Base-by-base conservation (phyloP, 352 stramenopile genomes). In the Thraustochytrium sp. region DNA sequence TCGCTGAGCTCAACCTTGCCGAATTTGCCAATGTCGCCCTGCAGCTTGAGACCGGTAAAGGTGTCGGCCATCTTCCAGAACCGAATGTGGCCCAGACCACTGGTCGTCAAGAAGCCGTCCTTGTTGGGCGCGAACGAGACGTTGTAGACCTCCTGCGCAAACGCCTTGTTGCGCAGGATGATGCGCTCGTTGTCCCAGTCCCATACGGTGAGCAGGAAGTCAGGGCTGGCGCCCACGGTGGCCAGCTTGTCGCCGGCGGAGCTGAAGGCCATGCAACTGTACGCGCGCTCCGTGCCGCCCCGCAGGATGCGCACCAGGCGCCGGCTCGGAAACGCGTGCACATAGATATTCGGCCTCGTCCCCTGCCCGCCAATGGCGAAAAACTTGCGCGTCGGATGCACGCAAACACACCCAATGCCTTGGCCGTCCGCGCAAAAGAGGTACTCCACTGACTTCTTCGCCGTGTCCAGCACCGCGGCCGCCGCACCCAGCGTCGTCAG, bases 51-150 rank as follows among this genome's bases (percentile, higher is more conserved):
- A 2, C 94, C 94, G 11, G 94, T 98, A 82, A 98, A 98, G 38
- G 94, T 98, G n/a, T 89, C 89, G 40, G 94, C 93, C 93, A 98
- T 98, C 78, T 94, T 94, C 94, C 94, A 98, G 85, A 98, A 96
- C 2, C 94, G 92, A 82, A 98, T 96, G 85, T 98, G 94, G 1
- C 93, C 94, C 2, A 95, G 93, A 55, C 94, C 94, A 54, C 91
- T 95, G 0, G 94, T 98, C 11, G 92, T 94, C 31, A 98, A 88
- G 73, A 95, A 93, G 8, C 93, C 93, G n/a, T 89, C 91, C 84
- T 97, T 92, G 18, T 88, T 88, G 2, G 90, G 91, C 2, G 92
- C 92, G 82, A 98, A 98, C 21, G 89, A 87, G 38, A 97, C 94
- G 82, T 89, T 94, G 85, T 93, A 97, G 3, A 98, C 92, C 29